Base-by-base conservation (phyloP, 2,329 filamentous ascomycete species). In the Paramyrothecium roridum region DNA sequence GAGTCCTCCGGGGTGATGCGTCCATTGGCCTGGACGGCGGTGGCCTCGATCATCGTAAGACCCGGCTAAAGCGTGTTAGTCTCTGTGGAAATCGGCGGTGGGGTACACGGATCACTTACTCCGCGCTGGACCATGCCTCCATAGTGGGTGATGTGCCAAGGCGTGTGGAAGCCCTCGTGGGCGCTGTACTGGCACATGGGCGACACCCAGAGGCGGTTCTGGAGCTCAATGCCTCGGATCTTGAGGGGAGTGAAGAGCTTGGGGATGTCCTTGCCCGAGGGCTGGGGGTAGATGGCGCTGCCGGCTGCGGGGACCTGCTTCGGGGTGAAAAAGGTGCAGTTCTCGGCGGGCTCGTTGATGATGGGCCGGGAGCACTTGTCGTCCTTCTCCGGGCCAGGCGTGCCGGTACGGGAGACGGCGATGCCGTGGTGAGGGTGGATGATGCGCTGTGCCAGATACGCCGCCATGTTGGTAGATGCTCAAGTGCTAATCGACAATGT, bases 131-230 rank as follows among this genome's bases (percentile, higher is more conserved):
- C 76, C 60, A 92, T 90, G 20, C 87, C 87, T 19, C 89, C 89
- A 30, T 91, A 76, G 62, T 92, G 89, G 2, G 88, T 83, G 37
- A 87, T 69, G 67, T 93, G 89, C 87, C 88, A 93, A 57, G 82
- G 73, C 0, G 85, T 90, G 59, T 83, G 80, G 66, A 90, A 87
- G 11, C 90, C 75, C 43, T 77, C 69, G 26, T 72, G 62, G 2
- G 75, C 70, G 6, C 70, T 74, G 59, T 78, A 79, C 60, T 79
- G 76, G 57, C 78, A 80, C 65, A 81, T 72, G 1, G 78, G 78
- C 26, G 75, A 72, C 20, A 78, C 61, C 60, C 76, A 70, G 54
- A 81, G 72, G 16, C 78, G 75, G 59, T 81, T 80, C 30, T 70
- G 74, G 59, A 81, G 63, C 16, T 67, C 71, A 20, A 77, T 56